Evolutionary conservation across 108 stramenopile genomes (phyloP), one percentile per base, ranked within the genome.

Genomic region (Conticribra weissflogii): DNA sequence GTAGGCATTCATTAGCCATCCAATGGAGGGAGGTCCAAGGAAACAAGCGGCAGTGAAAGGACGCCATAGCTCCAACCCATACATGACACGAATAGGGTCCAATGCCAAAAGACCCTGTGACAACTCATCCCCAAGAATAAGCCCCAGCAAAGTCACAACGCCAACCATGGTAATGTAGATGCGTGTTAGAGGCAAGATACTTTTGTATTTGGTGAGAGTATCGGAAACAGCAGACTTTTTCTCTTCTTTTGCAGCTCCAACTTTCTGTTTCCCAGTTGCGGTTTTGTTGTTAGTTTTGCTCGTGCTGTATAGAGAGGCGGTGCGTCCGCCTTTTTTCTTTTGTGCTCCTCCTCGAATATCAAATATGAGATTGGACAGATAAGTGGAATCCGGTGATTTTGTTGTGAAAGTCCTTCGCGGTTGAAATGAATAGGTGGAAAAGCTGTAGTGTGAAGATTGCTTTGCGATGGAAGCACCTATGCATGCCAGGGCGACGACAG

Each of bases 1-100:
- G 76, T 94, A 96, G 3, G 81, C 85, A 74, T 73, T 88, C 90
- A 93, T 86, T 24, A 93, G 76, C 90, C 90, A 93, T 34, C 82
- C 73, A 28, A 96, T 87, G 63, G 87, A 90, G n/a, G 90, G 89
- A 45, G 88, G 88, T 17, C 95, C 95, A 45, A 94, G 74, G 72
- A 90, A 93, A 16, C 86, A 81, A 25, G 92, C 92, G 19, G 95
- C 92, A 14, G 95, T 92, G 50, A 96, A 66, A 12, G 86, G 86
- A 33, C 95, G 81, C 95, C 95, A 96, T 9, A 90, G 64, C 66
- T 96, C 87, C 27, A 93, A 55, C 15, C 92, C 92, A 70, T 87
- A 88, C 34, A 90, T 63, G 24, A 81, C 76, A 14, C 91, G 86
- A 64, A 91, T 84, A 2, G 92, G 92, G 67, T 93, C 92, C 3